Evolutionary conservation across 495 filamentous ascomycete species (phyloP).

Genomic region (Bacidia gigantensis): DNA sequence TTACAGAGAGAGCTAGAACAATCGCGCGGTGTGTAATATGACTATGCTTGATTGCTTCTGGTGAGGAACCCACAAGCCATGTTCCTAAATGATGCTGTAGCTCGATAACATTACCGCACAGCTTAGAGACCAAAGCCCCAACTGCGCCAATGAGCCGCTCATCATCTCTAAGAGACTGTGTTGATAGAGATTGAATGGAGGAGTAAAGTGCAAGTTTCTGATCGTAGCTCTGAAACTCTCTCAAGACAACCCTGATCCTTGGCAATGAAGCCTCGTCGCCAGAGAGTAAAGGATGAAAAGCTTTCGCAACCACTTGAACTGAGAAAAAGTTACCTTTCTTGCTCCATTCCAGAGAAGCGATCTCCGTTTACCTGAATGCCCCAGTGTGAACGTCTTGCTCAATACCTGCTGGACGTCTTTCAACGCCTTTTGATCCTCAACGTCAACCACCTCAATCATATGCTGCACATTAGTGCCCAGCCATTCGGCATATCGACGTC

Average conservation of each 20-base stretch:
- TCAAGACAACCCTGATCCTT: constrained; percentile 31
- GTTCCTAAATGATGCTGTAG: constrained; percentile 43
- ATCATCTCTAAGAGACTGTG: constrained; percentile 26
- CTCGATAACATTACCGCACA: constrained; percentile 24
- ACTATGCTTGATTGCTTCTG: constrained; percentile 49
- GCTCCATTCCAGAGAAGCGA: background rate
- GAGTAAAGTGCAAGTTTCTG: constrained; percentile 44
- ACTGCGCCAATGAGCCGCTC: constrained; percentile 22
- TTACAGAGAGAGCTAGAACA: constrained; percentile 43
- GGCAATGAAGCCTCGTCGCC: constrained; percentile 19
- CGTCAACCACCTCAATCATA: constrained; percentile 31
- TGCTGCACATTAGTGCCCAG: constrained; percentile 52
- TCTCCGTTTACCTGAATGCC: constrained; percentile 49
- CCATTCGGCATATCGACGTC: constrained; percentile 55
- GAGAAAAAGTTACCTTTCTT: constrained; percentile 15
- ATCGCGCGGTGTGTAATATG: constrained; percentile 50
- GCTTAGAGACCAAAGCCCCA: constrained; percentile 27
- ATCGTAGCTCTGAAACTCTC: constrained; percentile 37
- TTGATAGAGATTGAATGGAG: constrained; percentile 45
- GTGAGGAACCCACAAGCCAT: constrained; percentile 54
- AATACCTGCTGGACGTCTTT: constrained; percentile 48
- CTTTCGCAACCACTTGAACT: constrained; percentile 43
- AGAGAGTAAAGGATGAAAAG: constrained; percentile 35
- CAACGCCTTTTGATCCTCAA: constrained; percentile 30
- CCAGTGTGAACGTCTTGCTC: constrained; percentile 53